These are phyloP conservation scores for Warburgia ugandensis DNA, from an alignment of 164 flowering plant genomes.

Conservation along the genomic window DNA sequence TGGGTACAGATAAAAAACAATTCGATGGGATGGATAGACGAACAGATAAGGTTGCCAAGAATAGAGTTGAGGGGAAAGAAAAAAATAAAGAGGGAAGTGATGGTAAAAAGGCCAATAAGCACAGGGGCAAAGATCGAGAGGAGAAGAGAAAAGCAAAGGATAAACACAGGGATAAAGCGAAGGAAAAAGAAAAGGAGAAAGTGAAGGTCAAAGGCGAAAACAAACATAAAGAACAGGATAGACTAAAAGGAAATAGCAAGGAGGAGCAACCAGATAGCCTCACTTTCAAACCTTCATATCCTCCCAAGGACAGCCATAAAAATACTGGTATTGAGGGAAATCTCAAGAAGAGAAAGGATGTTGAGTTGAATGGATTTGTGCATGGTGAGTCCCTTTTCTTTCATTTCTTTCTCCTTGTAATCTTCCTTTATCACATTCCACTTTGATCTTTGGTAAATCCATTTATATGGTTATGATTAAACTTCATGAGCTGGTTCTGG, in stretches of 20 bases:
- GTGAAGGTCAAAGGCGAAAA: conserved; percentile 25
- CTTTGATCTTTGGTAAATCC: too few species aligned
- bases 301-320: conserved; percentile 21
- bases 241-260: conserved; percentile 21
- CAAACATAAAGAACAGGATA: conserved; percentile 27
- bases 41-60: conserved; percentile 13
- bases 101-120: conserved; percentile 23
- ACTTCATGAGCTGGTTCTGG: not conserved
- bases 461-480: not conserved
- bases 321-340: conserved; percentile 24
- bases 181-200: conserved; percentile 36
- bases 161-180: conserved; percentile 35
- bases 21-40: conserved; percentile 23
- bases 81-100: conserved; percentile 24
- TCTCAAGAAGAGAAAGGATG: conserved; percentile 46
- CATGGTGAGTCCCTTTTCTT: conserved; percentile 51
- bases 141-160: conserved; percentile 33
- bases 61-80: conserved; percentile 23
- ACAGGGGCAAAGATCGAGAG: conserved; percentile 17
- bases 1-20: conserved; percentile 16
- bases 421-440: not conserved
- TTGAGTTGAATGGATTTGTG: conserved; percentile 44
- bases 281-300: conserved; percentile 7
- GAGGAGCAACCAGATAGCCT: conserved; percentile 14
- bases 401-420: not conserved